Evolutionary conservation across 1,284 basidiomycete genomes (phyloP).

Genomic region (Ceratobasidium sp.): DNA sequence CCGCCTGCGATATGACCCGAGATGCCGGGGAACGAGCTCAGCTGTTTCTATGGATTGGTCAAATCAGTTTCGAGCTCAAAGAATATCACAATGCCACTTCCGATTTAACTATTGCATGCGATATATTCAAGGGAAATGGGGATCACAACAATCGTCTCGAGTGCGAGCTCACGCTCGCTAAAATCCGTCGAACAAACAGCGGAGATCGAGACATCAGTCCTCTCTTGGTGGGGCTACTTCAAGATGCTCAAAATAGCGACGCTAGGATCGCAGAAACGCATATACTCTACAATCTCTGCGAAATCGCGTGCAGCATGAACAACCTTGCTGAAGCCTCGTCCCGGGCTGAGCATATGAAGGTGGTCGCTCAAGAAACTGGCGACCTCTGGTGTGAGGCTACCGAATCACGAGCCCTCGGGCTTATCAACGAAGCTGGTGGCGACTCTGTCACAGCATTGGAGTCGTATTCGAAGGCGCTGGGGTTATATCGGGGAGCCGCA

Average conservation of each 20-base stretch:
- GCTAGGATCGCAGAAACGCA: conserved; percentile 3
- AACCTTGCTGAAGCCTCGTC: neutral
- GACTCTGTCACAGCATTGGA: conserved; percentile 5
- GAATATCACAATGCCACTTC: conserved; percentile 18
- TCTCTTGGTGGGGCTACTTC: neutral
- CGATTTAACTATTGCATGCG: conserved; percentile 2
- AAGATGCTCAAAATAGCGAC: neutral
- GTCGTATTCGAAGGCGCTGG: conserved; percentile 12
- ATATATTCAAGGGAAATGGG: conserved; percentile 8
- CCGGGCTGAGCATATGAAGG: conserved; percentile 1
- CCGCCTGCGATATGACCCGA: neutral
- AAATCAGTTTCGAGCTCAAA: conserved; percentile 32
- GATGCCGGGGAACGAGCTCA: neutral
- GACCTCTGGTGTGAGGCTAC: conserved; percentile 22
- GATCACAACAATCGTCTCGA: conserved; percentile 9
- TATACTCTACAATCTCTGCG: conserved; percentile 19
- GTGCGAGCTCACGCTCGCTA: conserved; percentile 15
- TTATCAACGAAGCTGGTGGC: conserved; percentile 12
- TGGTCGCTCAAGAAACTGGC: conserved; percentile 13
- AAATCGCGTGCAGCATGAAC: conserved; percentile 1
- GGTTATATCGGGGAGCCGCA: neutral
- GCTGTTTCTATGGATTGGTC: conserved; percentile 12
- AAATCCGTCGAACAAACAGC: neutral
- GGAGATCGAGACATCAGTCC: neutral
- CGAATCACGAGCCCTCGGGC: conserved; percentile 1